These are phyloP conservation scores for Boletus rubroflammeus DNA, from an alignment of 768 basidiomycete species.

Conservation along the genomic window DNA sequence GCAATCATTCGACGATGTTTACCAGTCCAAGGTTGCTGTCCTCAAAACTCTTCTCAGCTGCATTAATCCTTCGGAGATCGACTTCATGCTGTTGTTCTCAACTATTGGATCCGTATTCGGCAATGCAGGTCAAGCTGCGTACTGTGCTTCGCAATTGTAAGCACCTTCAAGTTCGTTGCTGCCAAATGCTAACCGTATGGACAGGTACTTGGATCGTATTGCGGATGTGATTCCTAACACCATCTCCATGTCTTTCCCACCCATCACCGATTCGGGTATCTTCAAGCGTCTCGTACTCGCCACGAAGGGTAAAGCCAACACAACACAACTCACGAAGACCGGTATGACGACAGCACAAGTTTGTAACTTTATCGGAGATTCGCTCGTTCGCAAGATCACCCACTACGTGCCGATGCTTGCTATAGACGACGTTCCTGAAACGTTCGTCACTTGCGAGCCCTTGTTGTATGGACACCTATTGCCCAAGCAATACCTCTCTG, in stretches of 20 bases:
- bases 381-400: conserved; percentile 25
- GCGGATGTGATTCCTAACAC: conserved; percentile 29
- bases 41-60: conserved; percentile 17
- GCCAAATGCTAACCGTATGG: background rate
- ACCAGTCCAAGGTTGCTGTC: conserved; percentile 22
- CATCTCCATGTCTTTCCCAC: conserved; percentile 34
- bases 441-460: conserved; percentile 27
- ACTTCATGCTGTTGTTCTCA: conserved; percentile 34
- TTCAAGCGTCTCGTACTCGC: conserved; percentile 31
- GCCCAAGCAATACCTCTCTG: conserved; percentile 20
- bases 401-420: conserved; percentile 31
- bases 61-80: conserved; percentile 18
- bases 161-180: background rate
- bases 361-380: conserved; percentile 32
- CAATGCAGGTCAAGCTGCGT: conserved; percentile 23
- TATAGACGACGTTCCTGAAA: conserved; percentile 22
- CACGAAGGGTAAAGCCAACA: conserved; percentile 28
- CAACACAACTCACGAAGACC: conserved; percentile 28
- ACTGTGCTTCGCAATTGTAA: conserved; percentile 22
- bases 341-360: conserved; percentile 33
- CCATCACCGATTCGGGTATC: conserved; percentile 34
- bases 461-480: conserved; percentile 27
- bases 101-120: conserved; percentile 35
- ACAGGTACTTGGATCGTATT: conserved; percentile 32
- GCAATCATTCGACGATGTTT: conserved; percentile 27